Conservation (phyloP, 2,329 filamentous ascomycete genomes). For the Paracoccidioides lutzii region DNA sequence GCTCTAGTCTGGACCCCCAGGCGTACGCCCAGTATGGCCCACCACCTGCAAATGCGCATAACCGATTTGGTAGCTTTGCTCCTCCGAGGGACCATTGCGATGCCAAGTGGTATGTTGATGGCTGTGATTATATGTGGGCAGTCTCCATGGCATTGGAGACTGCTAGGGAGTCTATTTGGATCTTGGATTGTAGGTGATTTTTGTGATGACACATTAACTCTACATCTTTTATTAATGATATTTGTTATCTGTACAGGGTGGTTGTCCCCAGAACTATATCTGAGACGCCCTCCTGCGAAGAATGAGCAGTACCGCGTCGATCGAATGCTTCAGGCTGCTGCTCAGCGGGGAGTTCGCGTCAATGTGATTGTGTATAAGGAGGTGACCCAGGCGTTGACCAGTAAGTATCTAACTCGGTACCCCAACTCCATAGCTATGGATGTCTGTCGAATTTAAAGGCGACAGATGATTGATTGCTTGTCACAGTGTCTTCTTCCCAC, state of each 20-base stretch:
- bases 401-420: conserved; percentile 42
- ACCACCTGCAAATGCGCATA: conserved; percentile 54
- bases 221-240: conserved; percentile 71
- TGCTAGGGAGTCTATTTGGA: conserved; percentile 88
- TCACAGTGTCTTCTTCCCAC: conserved; percentile 53
- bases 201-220: conserved; percentile 36
- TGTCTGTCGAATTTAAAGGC: conserved; percentile 6
- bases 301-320: conserved; percentile 83
- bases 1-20: conserved; percentile 36
- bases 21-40: conserved; percentile 34
- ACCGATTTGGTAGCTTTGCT: conserved; percentile 84
- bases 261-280: conserved; percentile 76
- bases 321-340: conserved; percentile 70
- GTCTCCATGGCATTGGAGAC: conserved; percentile 81
- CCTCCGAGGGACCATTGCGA: conserved; percentile 74
- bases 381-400: conserved; percentile 63
- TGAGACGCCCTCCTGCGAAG: conserved; percentile 68
- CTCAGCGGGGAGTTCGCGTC: conserved; percentile 88
- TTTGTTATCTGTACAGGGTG: conserved; percentile 53
- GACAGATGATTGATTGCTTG: neutral
- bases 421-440: neutral
- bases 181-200: conserved; percentile 65
- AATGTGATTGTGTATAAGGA: conserved; percentile 91
- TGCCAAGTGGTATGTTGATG: conserved; percentile 96
- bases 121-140: conserved; percentile 88